These are phyloP conservation scores for Santalum album DNA, from an alignment of 164 flowering plant genomes.

Conservation along the genomic window DNA sequence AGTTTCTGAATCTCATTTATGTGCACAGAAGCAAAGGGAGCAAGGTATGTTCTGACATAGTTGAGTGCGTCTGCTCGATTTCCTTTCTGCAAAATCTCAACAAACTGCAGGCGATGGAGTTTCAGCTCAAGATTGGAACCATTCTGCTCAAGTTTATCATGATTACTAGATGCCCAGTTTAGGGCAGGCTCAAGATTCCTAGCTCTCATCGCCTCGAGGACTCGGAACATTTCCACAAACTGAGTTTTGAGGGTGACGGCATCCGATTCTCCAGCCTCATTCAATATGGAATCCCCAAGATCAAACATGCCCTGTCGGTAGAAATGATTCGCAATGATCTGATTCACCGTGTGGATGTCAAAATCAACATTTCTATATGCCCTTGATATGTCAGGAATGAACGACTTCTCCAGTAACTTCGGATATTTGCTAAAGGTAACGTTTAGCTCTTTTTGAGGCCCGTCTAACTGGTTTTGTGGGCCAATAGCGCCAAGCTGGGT, in stretches of 20 bases:
- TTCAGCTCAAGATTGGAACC: conserved; percentile 61
- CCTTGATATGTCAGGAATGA: conserved; percentile 73
- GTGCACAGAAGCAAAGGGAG: conserved; percentile 41
- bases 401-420: conserved; percentile 60
- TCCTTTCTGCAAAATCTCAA: conserved; percentile 54
- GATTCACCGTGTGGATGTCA: conserved; percentile 47
- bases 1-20: conserved; percentile 69
- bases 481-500: conserved; percentile 35
- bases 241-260: conserved; percentile 28
- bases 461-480: conserved; percentile 49
- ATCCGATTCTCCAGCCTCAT: conserved; percentile 48
- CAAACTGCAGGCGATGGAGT: conserved; percentile 58
- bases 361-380: conserved; percentile 67
- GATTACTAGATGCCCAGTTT: conserved; percentile 49
- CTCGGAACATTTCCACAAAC: conserved; percentile 57
- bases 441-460: conserved; percentile 63
- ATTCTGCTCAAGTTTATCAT: conserved; percentile 38
- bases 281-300: conserved; percentile 58
- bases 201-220: conserved; percentile 54
- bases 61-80: conserved; percentile 45
- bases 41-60: conserved; percentile 49
- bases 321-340: conserved; percentile 66
- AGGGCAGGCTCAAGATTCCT: conserved; percentile 66
- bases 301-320: conserved; percentile 70
- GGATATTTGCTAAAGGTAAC: conserved; percentile 52